Evolutionary conservation across 1,284 basidiomycete genomes (phyloP), one percentile per base, ranked within the genome.

Genomic region (Cystobasidium pallidum): DNA sequence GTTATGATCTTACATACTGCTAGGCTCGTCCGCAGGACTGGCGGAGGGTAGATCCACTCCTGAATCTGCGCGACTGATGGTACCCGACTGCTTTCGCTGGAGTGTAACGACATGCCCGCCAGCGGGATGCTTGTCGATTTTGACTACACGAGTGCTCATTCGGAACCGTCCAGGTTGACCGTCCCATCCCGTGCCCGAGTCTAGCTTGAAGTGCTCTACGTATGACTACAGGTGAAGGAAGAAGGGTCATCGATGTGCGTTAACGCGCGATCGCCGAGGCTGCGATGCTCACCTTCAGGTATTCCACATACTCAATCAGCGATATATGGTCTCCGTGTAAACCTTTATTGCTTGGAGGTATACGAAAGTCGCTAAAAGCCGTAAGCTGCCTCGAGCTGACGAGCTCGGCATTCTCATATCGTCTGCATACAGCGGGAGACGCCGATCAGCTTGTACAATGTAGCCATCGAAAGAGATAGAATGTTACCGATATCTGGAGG

Each of bases 371-470:
- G 45, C 85, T 86, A 80, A 88, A 89, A 70, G 84, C 83, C 1
- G 88, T 88, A 57, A 88, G 81, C 77, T 88, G 87, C 77, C 86
- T 86, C 8, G 85, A 86, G 1, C 85, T 86, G 28, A 87, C 86
- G 32, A 87, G 80, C 34, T 81, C 84, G 36, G 86, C 85, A 73
- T 87, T 86, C 83, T 88, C 80, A 79, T 76, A 82, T 77, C 61
- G 67, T 34, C 77, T 66, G 62, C 28, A 32, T 34, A n/a, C 13
- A 36, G 54, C n/a, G 19, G n/a, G 19, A 19, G 43, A 8, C 11
- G 17, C 28, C 54, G 54, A 57, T 57, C 54, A 57, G 54, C 54
- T 10, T 19, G 8, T 8, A 1, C 36, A 7, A 32, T 3, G 21
- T 66, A 63, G 70, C 11, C 28, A 24, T 19, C 15, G 39, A 36